Conservation (phyloP, 2,329 filamentous ascomycete species). For the Diaporthe sp. region DNA sequence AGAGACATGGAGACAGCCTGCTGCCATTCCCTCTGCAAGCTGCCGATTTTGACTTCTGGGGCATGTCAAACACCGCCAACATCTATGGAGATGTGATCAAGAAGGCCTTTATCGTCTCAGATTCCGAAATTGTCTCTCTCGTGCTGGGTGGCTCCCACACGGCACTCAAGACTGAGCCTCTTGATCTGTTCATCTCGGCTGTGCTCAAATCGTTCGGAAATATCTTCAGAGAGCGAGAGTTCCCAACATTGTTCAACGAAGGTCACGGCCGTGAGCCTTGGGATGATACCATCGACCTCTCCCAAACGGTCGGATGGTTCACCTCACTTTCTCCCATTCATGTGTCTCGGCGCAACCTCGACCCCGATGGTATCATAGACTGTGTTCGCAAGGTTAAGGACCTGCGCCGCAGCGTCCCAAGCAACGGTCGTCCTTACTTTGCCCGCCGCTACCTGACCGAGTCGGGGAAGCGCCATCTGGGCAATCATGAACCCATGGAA, state of each 20-base stretch:
- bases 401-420: constrained; percentile 6
- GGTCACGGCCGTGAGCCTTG: constrained; percentile 10
- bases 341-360: not conserved
- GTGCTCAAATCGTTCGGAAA: not conserved
- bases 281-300: not conserved
- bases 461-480: not conserved
- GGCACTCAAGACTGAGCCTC: constrained; percentile 1
- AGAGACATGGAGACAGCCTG: not conserved
- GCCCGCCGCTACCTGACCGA: constrained; percentile 1
- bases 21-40: not conserved
- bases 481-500: not conserved
- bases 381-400: not conserved
- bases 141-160: not conserved
- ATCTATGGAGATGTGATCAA: not conserved
- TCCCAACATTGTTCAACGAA: constrained; percentile 1
- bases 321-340: constrained; percentile 6
- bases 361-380: not conserved
- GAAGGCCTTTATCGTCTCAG: not conserved
- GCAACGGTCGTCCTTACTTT: not conserved
- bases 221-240: not conserved
- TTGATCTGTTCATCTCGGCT: constrained; percentile 1
- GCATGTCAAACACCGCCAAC: not conserved
- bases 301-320: not conserved
- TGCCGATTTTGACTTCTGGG: constrained; percentile 9
- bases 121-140: not conserved